Conservation (phyloP, 1,284 basidiomycete species). For the Naganishia sp. region DNA sequence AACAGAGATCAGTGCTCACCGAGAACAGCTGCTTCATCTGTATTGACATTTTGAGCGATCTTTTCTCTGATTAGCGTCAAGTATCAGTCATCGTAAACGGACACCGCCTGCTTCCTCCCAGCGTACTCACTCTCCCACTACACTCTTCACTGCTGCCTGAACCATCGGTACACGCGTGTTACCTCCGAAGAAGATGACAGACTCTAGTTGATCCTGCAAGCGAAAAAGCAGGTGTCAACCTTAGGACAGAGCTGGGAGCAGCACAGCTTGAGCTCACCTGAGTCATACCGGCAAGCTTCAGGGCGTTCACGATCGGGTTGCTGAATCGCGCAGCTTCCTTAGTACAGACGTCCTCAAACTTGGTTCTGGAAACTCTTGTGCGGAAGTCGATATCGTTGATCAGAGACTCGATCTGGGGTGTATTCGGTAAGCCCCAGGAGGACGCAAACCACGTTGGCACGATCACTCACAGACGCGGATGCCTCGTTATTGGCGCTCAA, state of each 20-base stretch:
- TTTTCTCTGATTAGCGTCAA: slow-evolving; percentile 60
- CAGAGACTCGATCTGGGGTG: slow-evolving; percentile 73
- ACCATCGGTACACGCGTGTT: slow-evolving; percentile 88
- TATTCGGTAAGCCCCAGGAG: slow-evolving; percentile 6
- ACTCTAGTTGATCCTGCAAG: slow-evolving; percentile 59
- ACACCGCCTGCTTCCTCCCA: too few species aligned
- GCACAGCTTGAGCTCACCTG: slow-evolving; percentile 21
- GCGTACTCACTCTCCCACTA: slow-evolving; percentile 66
- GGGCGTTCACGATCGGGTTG: slow-evolving; percentile 74
- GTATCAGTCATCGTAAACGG: slow-evolving; percentile 36
- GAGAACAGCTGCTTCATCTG: slow-evolving; percentile 93
- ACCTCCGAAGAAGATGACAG: slow-evolving; percentile 89
- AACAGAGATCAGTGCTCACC: slow-evolving; percentile 54
- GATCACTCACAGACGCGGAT: slow-evolving; percentile 62
- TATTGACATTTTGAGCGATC: slow-evolving; percentile 91
- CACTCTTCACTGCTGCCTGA: slow-evolving; percentile 72
- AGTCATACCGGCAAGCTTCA: slow-evolving; percentile 60
- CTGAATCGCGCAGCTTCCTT: slow-evolving; percentile 61
- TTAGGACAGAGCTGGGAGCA: too few species aligned
- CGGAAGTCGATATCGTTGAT: slow-evolving; percentile 90
- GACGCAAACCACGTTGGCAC: neutral
- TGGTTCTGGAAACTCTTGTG: slow-evolving; percentile 69
- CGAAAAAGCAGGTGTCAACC: slow-evolving; percentile 31
- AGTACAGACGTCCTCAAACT: slow-evolving; percentile 72
- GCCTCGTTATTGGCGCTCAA: slow-evolving; percentile 90